These are phyloP conservation scores for Colletotrichum scovillei DNA, from an alignment of 2,329 filamentous ascomycete species.

Conservation along the genomic window DNA sequence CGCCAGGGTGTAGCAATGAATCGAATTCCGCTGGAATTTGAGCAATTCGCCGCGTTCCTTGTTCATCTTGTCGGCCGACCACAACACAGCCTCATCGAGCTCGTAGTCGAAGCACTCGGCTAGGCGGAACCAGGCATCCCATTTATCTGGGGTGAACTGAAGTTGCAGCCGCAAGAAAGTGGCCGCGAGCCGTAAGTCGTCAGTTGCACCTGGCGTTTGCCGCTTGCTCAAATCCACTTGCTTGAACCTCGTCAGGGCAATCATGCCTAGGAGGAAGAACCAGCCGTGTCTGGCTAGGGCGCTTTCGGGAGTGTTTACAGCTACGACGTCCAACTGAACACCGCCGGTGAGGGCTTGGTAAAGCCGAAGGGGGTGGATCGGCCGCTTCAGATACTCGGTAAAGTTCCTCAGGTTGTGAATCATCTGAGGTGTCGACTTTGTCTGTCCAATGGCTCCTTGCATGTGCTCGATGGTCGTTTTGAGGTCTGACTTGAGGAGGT, in stretches of 20 bases:
- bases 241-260: slow-evolving; percentile 87
- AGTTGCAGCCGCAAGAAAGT: slow-evolving; percentile 85
- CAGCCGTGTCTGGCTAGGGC: slow-evolving; percentile 84
- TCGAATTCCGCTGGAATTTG: slow-evolving; percentile 80
- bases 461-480: slow-evolving; percentile 93
- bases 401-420: slow-evolving; percentile 89
- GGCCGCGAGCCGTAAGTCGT: slow-evolving; percentile 85
- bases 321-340: slow-evolving; percentile 77
- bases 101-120: slow-evolving; percentile 91
- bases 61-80: slow-evolving; percentile 93
- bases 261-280: slow-evolving; percentile 92
- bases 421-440: slow-evolving; percentile 83
- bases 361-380: slow-evolving; percentile 83
- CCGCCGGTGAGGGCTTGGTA: slow-evolving; percentile 85
- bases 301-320: slow-evolving; percentile 75
- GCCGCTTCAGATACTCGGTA: slow-evolving; percentile 82
- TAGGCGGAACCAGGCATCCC: slow-evolving; percentile 92
- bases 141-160: slow-evolving; percentile 83
- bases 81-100: slow-evolving; percentile 86
- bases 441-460: slow-evolving; percentile 84
- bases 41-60: slow-evolving; percentile 81
- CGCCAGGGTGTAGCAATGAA: slow-evolving; percentile 80
- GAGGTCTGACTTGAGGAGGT: slow-evolving; percentile 90
- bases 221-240: slow-evolving; percentile 77
- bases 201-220: slow-evolving; percentile 81